A percentile compares a stretch with the other conserved stretches of the same genome.
phyloP scores from a whole-genome alignment of 2,329 filamentous ascomycete species.

The Arthrinium puccinioides region DNA sequence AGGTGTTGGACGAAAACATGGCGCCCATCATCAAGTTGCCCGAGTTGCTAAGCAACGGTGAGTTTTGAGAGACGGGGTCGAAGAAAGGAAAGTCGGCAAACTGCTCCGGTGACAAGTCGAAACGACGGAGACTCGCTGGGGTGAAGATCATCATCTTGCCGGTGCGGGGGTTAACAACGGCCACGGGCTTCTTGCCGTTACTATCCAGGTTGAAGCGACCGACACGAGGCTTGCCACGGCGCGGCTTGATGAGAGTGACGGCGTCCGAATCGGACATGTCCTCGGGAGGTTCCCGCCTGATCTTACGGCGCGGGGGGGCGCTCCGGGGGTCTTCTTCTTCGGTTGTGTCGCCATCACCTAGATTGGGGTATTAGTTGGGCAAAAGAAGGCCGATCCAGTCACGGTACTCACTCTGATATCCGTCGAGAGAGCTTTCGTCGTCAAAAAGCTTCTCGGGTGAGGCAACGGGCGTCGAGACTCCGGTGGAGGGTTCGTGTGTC shows the following conservation, averaged over 20 bases:
- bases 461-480: constrained; percentile 23
- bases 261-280: constrained; percentile 42
- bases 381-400: constrained; percentile 1
- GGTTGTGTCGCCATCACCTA: constrained; percentile 51
- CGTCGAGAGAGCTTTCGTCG: constrained; percentile 40
- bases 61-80: constrained; percentile 28
- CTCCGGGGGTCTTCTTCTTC: constrained; percentile 49
- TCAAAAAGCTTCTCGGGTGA: constrained; percentile 20
- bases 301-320: constrained; percentile 40
- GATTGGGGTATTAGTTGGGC: constrained; percentile 21
- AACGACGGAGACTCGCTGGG: constrained; percentile 36
- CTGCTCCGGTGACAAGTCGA: constrained; percentile 48
- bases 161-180: constrained; percentile 48
- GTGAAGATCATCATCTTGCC: constrained; percentile 60
- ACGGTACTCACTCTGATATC: constrained; percentile 51
- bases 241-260: constrained; percentile 36
- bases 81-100: constrained; percentile 44
- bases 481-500: constrained; percentile 23
- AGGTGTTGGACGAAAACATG: constrained; percentile 52
- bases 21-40: constrained; percentile 75
- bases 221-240: constrained; percentile 45
- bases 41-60: constrained; percentile 58
- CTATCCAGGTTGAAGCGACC: constrained; percentile 48
- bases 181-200: constrained; percentile 49
- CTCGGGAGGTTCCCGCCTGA: constrained; percentile 31